Evolutionary conservation across 2,329 filamentous ascomycete species (phyloP).

Genomic region (Sphaerulina vaccinii): DNA sequence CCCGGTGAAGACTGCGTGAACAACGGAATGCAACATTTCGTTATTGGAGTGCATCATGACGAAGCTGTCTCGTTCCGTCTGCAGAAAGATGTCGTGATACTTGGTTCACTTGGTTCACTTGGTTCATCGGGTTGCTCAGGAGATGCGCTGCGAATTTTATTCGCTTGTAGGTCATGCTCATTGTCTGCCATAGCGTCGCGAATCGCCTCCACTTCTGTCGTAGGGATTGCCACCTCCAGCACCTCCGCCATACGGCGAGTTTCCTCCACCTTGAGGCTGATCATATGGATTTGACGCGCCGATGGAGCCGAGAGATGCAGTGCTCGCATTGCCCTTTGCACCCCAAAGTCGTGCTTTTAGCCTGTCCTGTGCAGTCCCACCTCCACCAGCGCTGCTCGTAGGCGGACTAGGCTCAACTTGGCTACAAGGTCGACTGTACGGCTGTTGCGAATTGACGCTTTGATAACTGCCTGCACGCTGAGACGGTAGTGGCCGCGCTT

Average conservation of each 20-base stretch:
- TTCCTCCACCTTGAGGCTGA: conserved; percentile 15
- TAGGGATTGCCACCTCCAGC: conserved; percentile 20
- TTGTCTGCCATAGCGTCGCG: conserved; percentile 18
- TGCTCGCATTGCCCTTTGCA: conserved; percentile 20
- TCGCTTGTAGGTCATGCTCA: background rate
- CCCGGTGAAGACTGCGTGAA: too few relatives aligned
- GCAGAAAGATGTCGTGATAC: too few relatives aligned
- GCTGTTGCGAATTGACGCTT: conserved; percentile 43
- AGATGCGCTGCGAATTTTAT: background rate
- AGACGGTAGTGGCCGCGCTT: conserved; percentile 63
- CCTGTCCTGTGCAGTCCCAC: conserved; percentile 71
- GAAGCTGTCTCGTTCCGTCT: too few relatives aligned
- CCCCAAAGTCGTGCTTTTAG: conserved; percentile 75
- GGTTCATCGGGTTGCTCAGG: background rate
- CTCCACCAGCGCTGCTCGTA: conserved; percentile 39
- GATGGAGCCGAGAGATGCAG: conserved; percentile 12
- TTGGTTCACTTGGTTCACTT: background rate
- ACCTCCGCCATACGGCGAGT: conserved; percentile 11
- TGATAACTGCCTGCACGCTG: conserved; percentile 76
- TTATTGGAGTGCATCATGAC: too few relatives aligned
- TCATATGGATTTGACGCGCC: conserved; percentile 23
- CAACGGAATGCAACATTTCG: too few relatives aligned
- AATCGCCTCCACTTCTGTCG: conserved; percentile 8
- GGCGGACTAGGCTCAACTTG: conserved; percentile 40
- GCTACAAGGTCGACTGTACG: conserved; percentile 22